Percentiles rank a stretch among this genome's conserved stretches.
Evolutionary conservation across 2,329 filamentous ascomycete genomes (phyloP).

Genomic region (Daldinia sp.): DNA sequence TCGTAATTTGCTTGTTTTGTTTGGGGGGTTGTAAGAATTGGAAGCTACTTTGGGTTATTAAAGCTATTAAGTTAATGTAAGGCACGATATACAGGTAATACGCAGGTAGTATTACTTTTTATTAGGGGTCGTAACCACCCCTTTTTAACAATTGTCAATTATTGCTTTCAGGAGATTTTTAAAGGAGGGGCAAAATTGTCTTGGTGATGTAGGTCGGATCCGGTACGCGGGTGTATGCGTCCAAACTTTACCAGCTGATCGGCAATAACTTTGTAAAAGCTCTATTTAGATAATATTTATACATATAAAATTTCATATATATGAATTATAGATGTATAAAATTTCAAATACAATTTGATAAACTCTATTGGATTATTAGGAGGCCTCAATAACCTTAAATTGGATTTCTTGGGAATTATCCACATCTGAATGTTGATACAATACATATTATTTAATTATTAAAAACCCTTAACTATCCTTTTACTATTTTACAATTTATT

Average conservation of each 20-base stretch:
- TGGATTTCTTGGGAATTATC: background rate
- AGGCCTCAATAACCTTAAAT: no score
- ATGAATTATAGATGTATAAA: background rate
- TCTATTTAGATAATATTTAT: background rate
- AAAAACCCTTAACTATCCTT: background rate
- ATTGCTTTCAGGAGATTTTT: background rate
- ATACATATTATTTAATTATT: no score
- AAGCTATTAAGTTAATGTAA: slow-evolving; percentile 8
- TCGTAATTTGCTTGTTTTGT: background rate
- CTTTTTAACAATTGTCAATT: background rate
- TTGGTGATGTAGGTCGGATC: background rate
- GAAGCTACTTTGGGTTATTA: slow-evolving; percentile 1
- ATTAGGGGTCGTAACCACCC: background rate
- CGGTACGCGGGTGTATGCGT: background rate
- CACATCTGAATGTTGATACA: background rate
- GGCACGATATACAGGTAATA: slow-evolving; percentile 1
- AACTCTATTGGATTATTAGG: no score
- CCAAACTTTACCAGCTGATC: slow-evolving; percentile 1
- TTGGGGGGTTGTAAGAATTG: slow-evolving; percentile 3
- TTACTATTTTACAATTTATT: no score
- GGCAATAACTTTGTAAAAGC: background rate
- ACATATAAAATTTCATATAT: background rate
- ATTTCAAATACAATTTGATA: background rate
- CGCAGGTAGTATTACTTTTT: no score
- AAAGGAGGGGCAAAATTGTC: slow-evolving; percentile 3